A percentile compares a stretch with the other conserved stretches of the same genome.
These are phyloP conservation scores for Kuraishia hungarica DNA, from an alignment of 805 yeast species.

Conservation along the genomic window DNA sequence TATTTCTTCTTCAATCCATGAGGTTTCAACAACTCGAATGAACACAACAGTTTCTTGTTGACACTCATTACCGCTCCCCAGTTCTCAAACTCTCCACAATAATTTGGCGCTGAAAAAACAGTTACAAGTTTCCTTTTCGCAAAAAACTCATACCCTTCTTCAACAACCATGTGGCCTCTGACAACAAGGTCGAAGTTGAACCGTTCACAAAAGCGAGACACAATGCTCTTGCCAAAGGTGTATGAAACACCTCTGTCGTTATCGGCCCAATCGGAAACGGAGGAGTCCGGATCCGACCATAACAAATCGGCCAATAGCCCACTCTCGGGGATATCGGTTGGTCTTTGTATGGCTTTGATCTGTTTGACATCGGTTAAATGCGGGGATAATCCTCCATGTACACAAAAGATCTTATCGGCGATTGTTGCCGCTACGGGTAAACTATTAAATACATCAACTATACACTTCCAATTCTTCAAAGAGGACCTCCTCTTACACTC, in stretches of 20 bases:
- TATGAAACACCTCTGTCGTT: slow-evolving; percentile 81
- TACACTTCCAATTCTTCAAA: slow-evolving; percentile 38
- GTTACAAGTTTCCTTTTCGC: slow-evolving; percentile 69
- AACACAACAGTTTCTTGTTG: slow-evolving; percentile 57
- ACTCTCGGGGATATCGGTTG: slow-evolving; percentile 77
- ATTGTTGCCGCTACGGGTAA: slow-evolving; percentile 56
- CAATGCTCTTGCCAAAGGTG: slow-evolving; percentile 66
- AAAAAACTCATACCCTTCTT: slow-evolving; percentile 81
- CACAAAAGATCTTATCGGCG: slow-evolving; percentile 49
- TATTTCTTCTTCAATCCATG: background rate
- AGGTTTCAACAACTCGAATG: slow-evolving; percentile 65
- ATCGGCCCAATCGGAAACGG: slow-evolving; percentile 58
- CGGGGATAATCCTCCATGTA: slow-evolving; percentile 73
- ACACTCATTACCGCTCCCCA: slow-evolving; percentile 79
- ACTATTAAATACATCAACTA: slow-evolving; percentile 49
- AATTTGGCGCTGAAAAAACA: slow-evolving; percentile 76
- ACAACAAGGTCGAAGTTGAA: slow-evolving; percentile 73
- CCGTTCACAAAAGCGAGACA: slow-evolving; percentile 55
- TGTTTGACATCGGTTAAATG: slow-evolving; percentile 56
- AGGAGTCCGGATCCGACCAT: slow-evolving; percentile 76
- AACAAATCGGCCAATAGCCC: slow-evolving; percentile 71
- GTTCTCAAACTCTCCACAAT: slow-evolving; percentile 74
- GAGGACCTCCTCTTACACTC: slow-evolving; percentile 48
- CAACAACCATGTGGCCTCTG: slow-evolving; percentile 86
- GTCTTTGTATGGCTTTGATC: slow-evolving; percentile 64